Base-by-base conservation (phyloP, 306 rosid genomes). In the Sechiopsis laciniata region DNA sequence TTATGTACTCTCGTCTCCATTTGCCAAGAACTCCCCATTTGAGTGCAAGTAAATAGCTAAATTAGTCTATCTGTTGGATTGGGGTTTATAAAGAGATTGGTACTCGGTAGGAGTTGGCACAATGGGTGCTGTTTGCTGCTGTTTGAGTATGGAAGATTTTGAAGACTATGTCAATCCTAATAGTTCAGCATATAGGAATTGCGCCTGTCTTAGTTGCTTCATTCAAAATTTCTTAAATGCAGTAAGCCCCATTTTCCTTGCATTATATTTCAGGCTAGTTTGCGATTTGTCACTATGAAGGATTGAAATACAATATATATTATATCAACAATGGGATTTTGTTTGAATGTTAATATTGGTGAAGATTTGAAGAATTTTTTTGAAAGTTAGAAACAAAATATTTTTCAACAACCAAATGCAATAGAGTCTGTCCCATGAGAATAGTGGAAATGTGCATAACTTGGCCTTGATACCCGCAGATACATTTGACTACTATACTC, bases 101-200 rank as follows among this genome's bases (percentile, higher is more conserved):
- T 77, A 62, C 37, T 32, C 5, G 37, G 37, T 32, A 1, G 74
- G 79, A 72, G 83, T 86, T 75, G 84, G 88, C 87, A 82, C 59
- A 71, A 94, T 94, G 98, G 98, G 98, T 76, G 80, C 98, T 60
- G 97, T 90, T 72, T 94, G 96, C 82, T 87, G 98, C 80, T 94
- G 98, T 80, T 75, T 94, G 78, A 85, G 83, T 63, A 78, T 63
- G 54, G 89, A 89, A 3, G 83, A 85, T 76, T 82, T 85, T 10
- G 98, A 90, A 82, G 98, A 87, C 76, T 90, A 88, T 83, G 84
- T 89, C 58, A 90, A 90, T 86, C 98, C 97, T 53, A 88, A 83
- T 82, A 86, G 87, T 85, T 73, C 90, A 67, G 82, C 82, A 4
- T 85, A 80, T 77, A 85, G 98, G 87, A 85, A 90, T 82, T 94